Conservation (phyloP, 1,284 basidiomycete species). For the Caloboletus inedulis region DNA sequence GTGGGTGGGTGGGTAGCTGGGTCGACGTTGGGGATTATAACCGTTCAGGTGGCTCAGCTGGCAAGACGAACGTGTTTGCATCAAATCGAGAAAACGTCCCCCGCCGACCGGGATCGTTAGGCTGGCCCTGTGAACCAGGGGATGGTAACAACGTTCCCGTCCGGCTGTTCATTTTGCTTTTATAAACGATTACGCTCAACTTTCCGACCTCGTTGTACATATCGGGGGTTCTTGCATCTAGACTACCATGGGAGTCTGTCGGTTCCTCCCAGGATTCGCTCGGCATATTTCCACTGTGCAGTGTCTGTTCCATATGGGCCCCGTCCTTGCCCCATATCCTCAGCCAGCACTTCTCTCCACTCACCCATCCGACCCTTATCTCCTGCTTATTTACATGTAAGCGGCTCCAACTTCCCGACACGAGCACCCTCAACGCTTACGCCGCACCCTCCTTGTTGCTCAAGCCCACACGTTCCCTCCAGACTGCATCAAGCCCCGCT, state of each 20-base stretch:
- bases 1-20: slow-evolving; percentile 12
- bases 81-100: slow-evolving; percentile 17
- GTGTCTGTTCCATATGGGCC: slow-evolving; percentile 8
- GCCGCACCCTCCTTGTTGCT: neutral
- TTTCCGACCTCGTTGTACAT: slow-evolving; percentile 29
- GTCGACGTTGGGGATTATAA: slow-evolving; percentile 18
- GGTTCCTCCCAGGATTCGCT: slow-evolving; percentile 24
- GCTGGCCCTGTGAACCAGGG: slow-evolving; percentile 11
- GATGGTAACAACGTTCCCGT: slow-evolving; percentile 11
- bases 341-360: slow-evolving; percentile 13
- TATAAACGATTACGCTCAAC: slow-evolving; percentile 27
- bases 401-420: neutral
- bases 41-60: slow-evolving; percentile 18
- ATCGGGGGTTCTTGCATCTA: slow-evolving; percentile 22
- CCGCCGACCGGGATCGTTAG: slow-evolving; percentile 9
- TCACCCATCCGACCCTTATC: slow-evolving; percentile 17
- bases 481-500: too few species aligned
- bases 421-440: neutral
- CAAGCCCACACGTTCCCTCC: neutral
- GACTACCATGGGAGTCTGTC: slow-evolving; percentile 12
- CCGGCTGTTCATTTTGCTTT: slow-evolving; percentile 23
- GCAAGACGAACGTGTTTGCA: slow-evolving; percentile 36
- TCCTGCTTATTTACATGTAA: slow-evolving; percentile 1
- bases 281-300: slow-evolving; percentile 12
- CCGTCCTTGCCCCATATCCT: slow-evolving; percentile 12